A percentile compares a stretch with the other conserved stretches of the same genome.
Conservation (phyloP, 2,329 filamentous ascomycete species). For the Nectriaceae sp. region DNA sequence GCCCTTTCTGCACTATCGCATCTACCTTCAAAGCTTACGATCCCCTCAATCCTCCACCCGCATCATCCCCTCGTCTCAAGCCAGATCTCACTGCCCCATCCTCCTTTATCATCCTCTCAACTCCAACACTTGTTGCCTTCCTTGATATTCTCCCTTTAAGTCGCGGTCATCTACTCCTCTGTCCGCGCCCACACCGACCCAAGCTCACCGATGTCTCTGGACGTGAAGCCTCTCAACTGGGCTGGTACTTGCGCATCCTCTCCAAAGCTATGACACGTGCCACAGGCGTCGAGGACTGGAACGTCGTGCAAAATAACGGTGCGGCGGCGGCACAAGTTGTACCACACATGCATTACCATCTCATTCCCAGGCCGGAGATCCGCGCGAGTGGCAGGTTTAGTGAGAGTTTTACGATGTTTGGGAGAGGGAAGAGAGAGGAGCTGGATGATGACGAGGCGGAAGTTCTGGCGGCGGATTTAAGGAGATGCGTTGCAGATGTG, state of each 20-base stretch:
- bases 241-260: constrained; percentile 69
- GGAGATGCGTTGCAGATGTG: constrained; percentile 51
- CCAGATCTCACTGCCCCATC: constrained; percentile 42
- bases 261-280: constrained; percentile 69
- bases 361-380: constrained; percentile 81
- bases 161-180: constrained; percentile 79
- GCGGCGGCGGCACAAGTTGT: constrained; percentile 89
- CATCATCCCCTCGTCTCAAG: constrained; percentile 32
- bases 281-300: constrained; percentile 82
- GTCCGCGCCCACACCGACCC: constrained; percentile 73
- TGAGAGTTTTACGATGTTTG: constrained; percentile 82
- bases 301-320: constrained; percentile 95
- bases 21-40: constrained; percentile 49
- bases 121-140: constrained; percentile 78
- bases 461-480: constrained; percentile 57
- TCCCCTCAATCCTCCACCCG: constrained; percentile 43
- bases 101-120: constrained; percentile 74
- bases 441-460: constrained; percentile 74
- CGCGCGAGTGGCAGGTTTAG: constrained; percentile 53
- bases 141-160: constrained; percentile 91
- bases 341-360: constrained; percentile 90
- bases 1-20: constrained; percentile 66
- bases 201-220: constrained; percentile 73
- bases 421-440: constrained; percentile 70
- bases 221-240: constrained; percentile 66